Percentiles rank a stretch among this genome's conserved stretches.
These are phyloP conservation scores for Aureococcus anophagefferens DNA, from an alignment of 108 stramenopile species.

Conservation along the genomic window DNA sequence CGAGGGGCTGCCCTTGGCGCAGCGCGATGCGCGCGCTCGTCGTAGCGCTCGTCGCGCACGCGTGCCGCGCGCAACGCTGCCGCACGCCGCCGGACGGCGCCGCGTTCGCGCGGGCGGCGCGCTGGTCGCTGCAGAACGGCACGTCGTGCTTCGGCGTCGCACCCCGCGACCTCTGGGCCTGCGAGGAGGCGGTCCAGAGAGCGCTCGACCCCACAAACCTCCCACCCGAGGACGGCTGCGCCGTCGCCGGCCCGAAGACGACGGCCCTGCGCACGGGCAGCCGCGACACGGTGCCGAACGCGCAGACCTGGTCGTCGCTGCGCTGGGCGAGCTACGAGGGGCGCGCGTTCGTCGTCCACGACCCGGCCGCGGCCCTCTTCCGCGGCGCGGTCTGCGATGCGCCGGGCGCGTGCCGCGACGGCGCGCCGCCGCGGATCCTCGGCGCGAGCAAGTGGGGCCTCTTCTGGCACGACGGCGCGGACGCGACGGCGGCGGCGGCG, in stretches of 20 bases:
- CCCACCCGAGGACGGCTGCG: too few relatives aligned
- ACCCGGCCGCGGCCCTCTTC: background rate
- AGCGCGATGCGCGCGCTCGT: too few relatives aligned
- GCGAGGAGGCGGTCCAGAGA: too few relatives aligned
- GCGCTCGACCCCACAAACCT: too few relatives aligned
- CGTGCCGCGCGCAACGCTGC: too few relatives aligned
- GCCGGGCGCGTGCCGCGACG: background rate
- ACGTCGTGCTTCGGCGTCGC: too few relatives aligned
- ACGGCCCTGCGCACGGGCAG: background rate
- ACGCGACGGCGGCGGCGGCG: background rate
- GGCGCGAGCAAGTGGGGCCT: constrained; percentile 1
- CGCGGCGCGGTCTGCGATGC: background rate
- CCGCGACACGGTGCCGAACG: background rate
- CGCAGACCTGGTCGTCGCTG: background rate
- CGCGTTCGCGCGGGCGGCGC: too few relatives aligned
- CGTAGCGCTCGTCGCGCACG: too few relatives aligned
- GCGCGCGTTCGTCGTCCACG: background rate
- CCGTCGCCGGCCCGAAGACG: background rate
- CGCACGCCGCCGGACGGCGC: too few relatives aligned
- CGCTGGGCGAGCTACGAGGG: background rate
- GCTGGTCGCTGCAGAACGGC: too few relatives aligned
- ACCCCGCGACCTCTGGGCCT: too few relatives aligned
- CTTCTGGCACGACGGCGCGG: background rate
- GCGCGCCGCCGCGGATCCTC: background rate
- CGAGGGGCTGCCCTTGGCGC: too few relatives aligned